Evolutionary conservation across 2,329 filamentous ascomycete genomes (phyloP), one percentile per base, ranked within the genome.

Genomic region (Colletotrichum sp.): DNA sequence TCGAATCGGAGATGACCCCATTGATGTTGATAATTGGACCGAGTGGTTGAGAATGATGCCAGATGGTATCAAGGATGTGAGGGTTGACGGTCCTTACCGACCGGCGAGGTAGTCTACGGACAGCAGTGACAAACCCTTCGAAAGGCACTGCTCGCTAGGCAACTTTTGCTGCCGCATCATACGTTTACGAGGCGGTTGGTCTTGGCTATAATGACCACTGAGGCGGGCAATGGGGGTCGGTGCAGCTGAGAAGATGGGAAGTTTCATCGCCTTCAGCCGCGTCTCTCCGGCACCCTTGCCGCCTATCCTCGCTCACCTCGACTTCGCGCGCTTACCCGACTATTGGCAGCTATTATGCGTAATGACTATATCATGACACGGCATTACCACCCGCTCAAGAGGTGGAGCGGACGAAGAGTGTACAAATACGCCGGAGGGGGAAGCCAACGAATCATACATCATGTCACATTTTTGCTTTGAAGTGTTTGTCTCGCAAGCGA

Each of bases 1-100:
- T 70, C 85, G 87, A 30, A 81, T 92, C 56, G 85, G 85, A 4
- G 89, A 91, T 55, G 89, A 90, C 28, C 85, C 85, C 34, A 82
- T 90, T 75, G 87, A 90, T 75, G 80, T 88, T 69, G 89, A 91
- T 66, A 87, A 83, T 70, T 91, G 90, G 90, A 84, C 87, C 70
- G 90, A 92, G 79, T 92, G 90, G 89, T 81, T 92, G 77, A 87
- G 90, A 26, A 83, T 89, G 79, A 89, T 92, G 86, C 90, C 90
- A 3, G 89, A 91, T 72, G 88, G 89, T 9, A 87, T 91, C 77
- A 87, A 84, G 78, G 89, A 91, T 73, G 84, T 91, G 71, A 89
- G 88, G 80, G 86, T 91, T 58, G 89, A 91, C 28, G 88, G 88
- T 5, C 88, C 89, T 24, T 89, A 83, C 76, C 82, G 82, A 80